phyloP scores from a whole-genome alignment of 805 yeast species.

The Dipodascopsis tothii region DNA sequence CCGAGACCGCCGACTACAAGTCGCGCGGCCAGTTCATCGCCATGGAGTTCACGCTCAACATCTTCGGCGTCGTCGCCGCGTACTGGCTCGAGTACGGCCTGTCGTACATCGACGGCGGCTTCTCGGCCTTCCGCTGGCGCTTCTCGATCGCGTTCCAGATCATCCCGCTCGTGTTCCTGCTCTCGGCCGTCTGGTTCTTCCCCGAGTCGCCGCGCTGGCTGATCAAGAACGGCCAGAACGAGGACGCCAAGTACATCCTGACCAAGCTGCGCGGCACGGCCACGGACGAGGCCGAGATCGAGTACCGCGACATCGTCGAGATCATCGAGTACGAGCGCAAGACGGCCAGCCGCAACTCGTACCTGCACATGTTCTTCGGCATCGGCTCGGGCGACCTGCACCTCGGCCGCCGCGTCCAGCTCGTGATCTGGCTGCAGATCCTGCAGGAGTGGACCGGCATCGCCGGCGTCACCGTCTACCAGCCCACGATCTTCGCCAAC shows the following conservation, averaged over 20 bases:
- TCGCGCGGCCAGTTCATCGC: conserved; percentile 36
- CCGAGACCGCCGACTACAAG: conserved; percentile 58
- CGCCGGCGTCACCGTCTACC: conserved; percentile 31
- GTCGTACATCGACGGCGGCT: conserved; percentile 36
- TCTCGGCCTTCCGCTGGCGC: conserved; percentile 47
- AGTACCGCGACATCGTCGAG: conserved; percentile 13
- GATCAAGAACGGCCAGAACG: conserved; percentile 59
- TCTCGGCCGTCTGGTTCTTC: conserved; percentile 45
- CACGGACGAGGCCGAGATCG: conserved; percentile 13
- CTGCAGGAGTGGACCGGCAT: conserved; percentile 41
- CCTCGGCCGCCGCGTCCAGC: conserved; percentile 38
- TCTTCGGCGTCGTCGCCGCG: conserved; percentile 61
- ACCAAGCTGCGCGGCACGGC: conserved; percentile 14
- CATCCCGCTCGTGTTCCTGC: conserved; percentile 52
- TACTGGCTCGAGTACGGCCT: conserved; percentile 65
- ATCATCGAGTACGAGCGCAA: conserved; percentile 22
- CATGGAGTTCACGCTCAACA: conserved; percentile 54
- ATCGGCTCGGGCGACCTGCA: conserved; percentile 43
- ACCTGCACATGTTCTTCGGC: conserved; percentile 42
- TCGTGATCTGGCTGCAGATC: conserved; percentile 34
- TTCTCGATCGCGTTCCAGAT: conserved; percentile 65
- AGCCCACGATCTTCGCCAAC: conserved; percentile 7
- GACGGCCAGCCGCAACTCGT: conserved; percentile 32
- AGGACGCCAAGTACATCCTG: conserved; percentile 42
- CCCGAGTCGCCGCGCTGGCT: conserved; percentile 82